Evolutionary conservation across 768 basidiomycete species (phyloP), one percentile per base, ranked within the genome.

Genomic region (Suillus discolor): DNA sequence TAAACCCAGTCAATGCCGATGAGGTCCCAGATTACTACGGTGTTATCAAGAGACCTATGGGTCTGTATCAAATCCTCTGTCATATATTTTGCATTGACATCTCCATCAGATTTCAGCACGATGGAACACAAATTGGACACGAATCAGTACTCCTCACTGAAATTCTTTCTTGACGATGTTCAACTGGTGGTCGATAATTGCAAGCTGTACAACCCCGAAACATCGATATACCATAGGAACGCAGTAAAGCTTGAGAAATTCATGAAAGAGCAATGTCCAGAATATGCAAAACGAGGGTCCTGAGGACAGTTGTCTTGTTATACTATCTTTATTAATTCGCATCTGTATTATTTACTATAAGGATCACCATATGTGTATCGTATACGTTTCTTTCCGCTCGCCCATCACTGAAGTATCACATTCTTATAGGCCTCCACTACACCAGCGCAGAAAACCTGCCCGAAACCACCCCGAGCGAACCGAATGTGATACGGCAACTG

Each of bases 11-110:
- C 53, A 89, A 90, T 69, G 80, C 76, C 3, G 86, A 87, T 7
- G 91, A 94, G 66, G 96, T 96, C 7, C 76, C 83, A 7, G 96
- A 98, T 73, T 99, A 99, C 71, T 92, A 94, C 76, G 90, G 94
- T 25, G 87, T 96, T 57, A 89, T 99, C 73, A 89, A 88, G 70
- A 80, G 88, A 65, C 97, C 97, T 3, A 99, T 99, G 96, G 96
- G 95, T 95, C 69, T 65, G 88, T 82, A 34, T 6, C 38, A 53
- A 42, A n/a, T 63, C 13, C 53, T 65, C 20, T 9, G 36, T 44
- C 13, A 18, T 45, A 31, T 18, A 64, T 25, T 65, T 62, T 49
- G 12, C 28, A 16, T 55, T 65, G 25, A 67, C 44, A 53, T 20
- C 38, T 20, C 36, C 36, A 31, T 53, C 71, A 97, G 95, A 98